Evolutionary conservation across 164 flowering plant genomes (phyloP).

Genomic region (Vitis riparia): DNA sequence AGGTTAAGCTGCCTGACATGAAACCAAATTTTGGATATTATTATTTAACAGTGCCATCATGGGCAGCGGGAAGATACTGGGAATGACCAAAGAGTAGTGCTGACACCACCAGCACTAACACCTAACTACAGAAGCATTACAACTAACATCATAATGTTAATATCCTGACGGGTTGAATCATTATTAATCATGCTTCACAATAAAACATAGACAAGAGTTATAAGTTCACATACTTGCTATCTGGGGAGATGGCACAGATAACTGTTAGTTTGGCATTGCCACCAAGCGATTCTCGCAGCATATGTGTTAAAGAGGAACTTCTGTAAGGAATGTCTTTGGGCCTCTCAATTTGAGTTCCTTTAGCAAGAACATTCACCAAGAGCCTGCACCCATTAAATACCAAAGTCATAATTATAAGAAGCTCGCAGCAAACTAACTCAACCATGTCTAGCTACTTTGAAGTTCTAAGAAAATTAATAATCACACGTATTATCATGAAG

Average conservation of each 20-base stretch:
- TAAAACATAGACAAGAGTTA: neutral
- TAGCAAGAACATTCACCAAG: conserved; percentile 67
- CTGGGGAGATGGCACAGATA: conserved; percentile 77
- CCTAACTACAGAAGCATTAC: too few relatives aligned
- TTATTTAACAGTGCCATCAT: too few relatives aligned
- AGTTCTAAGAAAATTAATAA: too few relatives aligned
- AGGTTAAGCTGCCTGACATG: too few relatives aligned
- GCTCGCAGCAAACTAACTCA: neutral
- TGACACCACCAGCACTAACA: too few relatives aligned
- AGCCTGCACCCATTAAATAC: conserved; percentile 46
- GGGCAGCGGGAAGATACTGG: too few relatives aligned
- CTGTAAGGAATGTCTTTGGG: conserved; percentile 44
- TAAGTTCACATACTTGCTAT: conserved; percentile 45
- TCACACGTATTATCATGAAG: too few relatives aligned
- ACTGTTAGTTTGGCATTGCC: conserved; percentile 91
- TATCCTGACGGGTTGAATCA: neutral
- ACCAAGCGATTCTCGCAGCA: conserved; percentile 83
- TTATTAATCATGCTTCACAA: neutral
- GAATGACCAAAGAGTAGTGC: too few relatives aligned
- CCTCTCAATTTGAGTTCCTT: conserved; percentile 39
- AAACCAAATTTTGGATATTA: too few relatives aligned
- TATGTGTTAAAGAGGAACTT: conserved; percentile 75
- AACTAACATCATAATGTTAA: neutral
- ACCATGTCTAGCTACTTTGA: too few relatives aligned
- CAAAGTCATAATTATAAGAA: neutral